Base-by-base conservation (phyloP, 495 filamentous ascomycete genomes). In the Podospora pseudocomata region DNA sequence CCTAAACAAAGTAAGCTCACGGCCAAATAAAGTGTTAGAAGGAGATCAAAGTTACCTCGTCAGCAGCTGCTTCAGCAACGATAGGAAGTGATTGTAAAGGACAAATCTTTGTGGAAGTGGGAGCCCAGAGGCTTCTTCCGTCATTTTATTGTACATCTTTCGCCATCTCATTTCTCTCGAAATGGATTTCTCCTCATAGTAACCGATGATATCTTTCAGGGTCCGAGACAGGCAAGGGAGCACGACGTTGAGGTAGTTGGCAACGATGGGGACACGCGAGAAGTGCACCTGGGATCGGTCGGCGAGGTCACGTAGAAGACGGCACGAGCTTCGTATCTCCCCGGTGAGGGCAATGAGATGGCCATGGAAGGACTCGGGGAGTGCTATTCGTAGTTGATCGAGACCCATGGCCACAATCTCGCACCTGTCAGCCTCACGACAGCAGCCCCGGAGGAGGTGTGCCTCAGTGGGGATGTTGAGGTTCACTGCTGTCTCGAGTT, bases 81-180 rank as follows among this genome's bases (percentile, higher is more conserved):
- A 74, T 27, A 87, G 76, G 65, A 84, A 83, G 63, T 84, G 79
- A 61, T 84, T 83, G 72, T 84, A 86, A 65, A 86, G 79, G 27
- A 81, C 77, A 63, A 86, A 86, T 55, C 84, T 79, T 27, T 83
- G 80, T 15, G 80, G 82, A 11, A 87, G 74, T 15, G 79, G 78
- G 39, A 85, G 76, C 4, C 82, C 82, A 2, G 75, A 79, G 54
- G 79, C 80, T 70, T 82, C 83, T 34, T 81, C 79, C 1, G 79
- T 80, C 79, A 85, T 80, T 62, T 80, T 80, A 77, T 85, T 78
- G 66, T 83, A 82, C 83, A 87, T 86, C 49, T 80, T 79, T 32
- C 79, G 80, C 85, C 85, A 87, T 55, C 83, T 76, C 49, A 76
- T 76, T 66, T 82, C 78, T 59, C 79, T 79, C 53, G 78, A 74